Conservation (phyloP, 139 green algal genomes). For the Tetraselmis striata region DNA sequence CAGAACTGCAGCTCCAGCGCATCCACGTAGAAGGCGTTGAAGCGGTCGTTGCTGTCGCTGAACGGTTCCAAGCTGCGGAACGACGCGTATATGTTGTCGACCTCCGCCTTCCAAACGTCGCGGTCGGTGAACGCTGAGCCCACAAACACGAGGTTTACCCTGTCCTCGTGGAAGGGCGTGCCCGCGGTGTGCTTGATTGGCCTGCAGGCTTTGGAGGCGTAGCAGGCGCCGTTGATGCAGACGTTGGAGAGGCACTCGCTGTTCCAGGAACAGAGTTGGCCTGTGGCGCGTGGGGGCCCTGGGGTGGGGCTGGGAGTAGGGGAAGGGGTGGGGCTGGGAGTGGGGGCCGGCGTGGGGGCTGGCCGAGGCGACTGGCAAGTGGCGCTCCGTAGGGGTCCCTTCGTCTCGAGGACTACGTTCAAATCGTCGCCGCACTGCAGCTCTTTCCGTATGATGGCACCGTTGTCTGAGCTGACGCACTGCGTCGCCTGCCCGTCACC, state of each 20-base stretch:
- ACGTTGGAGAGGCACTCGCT: background rate
- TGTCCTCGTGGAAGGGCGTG: background rate
- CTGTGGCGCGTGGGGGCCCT: too few species aligned
- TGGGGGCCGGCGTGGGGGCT: too few species aligned
- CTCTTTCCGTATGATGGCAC: too few species aligned
- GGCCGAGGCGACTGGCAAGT: too few species aligned
- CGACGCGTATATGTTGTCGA: background rate
- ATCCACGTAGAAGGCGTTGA: background rate
- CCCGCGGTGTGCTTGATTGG: background rate
- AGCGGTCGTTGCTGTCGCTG: background rate
- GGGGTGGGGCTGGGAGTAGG: too few species aligned
- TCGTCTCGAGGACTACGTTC: too few species aligned
- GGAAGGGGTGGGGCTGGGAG: too few species aligned
- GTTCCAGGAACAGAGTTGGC: background rate
- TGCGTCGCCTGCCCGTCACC: too few species aligned
- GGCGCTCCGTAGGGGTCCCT: too few species aligned
- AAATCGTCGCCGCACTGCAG: too few species aligned
- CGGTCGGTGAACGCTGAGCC: background rate
- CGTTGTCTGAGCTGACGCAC: too few species aligned
- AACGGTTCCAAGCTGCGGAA: background rate
- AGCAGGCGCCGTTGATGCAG: background rate
- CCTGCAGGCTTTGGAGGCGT: background rate
- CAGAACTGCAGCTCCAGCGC: background rate
- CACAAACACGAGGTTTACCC: background rate
- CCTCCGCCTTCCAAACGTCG: background rate